Evolutionary conservation across 225 moss, liverwort and hornwort species (phyloP).

Genomic region (Straminergon stramineum): DNA sequence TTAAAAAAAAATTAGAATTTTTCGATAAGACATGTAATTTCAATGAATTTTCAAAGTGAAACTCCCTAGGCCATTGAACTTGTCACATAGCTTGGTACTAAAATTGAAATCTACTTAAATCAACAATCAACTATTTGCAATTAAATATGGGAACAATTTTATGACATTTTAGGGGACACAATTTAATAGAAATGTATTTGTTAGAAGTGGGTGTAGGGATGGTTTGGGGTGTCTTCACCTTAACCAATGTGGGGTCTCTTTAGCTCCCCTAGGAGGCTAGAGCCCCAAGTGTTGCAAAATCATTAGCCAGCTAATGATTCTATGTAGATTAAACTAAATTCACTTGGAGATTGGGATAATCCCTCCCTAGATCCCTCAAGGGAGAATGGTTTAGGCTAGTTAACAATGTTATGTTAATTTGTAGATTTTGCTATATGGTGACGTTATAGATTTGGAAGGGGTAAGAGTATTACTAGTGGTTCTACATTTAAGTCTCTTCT

Average conservation of each 20-base stretch:
- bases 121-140: fast-evolving
- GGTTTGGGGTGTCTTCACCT: fast-evolving
- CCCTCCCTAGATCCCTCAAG: too few species aligned
- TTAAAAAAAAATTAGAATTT: neutral
- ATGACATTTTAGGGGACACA: fast-evolving
- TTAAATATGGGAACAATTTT: fast-evolving
- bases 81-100: fast-evolving
- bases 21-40: neutral
- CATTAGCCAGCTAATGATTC: neutral
- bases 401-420: neutral
- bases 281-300: neutral
- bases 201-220: fast-evolving
- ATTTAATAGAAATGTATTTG: neutral
- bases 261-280: fast-evolving
- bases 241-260: fast-evolving
- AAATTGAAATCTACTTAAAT: fast-evolving
- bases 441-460: neutral
- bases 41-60: neutral
- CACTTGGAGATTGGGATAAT: too few species aligned
- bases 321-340: fast-evolving
- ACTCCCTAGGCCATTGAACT: fast-evolving
- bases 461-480: fast-evolving
- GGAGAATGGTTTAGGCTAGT: fast-evolving
- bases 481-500: fast-evolving
- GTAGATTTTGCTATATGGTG: neutral